Conservation (phyloP, 2,329 filamentous ascomycete genomes). For the Penicillium digitatum region DNA sequence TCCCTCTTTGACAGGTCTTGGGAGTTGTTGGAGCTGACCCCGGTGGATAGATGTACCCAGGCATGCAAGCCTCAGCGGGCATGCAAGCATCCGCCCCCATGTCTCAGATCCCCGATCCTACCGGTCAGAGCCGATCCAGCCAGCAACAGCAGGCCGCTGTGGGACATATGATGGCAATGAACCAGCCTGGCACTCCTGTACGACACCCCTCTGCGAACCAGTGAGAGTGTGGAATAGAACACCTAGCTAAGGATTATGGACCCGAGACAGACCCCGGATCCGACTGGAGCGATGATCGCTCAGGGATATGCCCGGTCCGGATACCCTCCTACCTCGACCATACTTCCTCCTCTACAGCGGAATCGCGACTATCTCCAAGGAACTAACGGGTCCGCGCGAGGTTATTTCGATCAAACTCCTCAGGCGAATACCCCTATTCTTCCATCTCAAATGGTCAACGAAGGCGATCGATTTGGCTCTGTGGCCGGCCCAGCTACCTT, state of each 20-base stretch:
- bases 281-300: conserved; percentile 36
- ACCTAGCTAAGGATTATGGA: conserved; percentile 30
- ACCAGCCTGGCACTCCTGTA: conserved; percentile 39
- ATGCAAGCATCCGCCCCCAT: conserved; percentile 33
- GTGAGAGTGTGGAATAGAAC: conserved; percentile 21
- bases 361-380: conserved; percentile 31
- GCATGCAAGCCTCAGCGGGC: conserved; percentile 21
- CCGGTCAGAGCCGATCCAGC: conserved; percentile 30
- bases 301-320: conserved; percentile 35
- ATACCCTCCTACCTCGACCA: conserved; percentile 33
- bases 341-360: conserved; percentile 36
- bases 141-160: conserved; percentile 34
- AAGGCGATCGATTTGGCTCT: conserved; percentile 33
- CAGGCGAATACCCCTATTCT: conserved; percentile 34
- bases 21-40: neutral
- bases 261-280: conserved; percentile 32
- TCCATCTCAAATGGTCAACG: conserved; percentile 34
- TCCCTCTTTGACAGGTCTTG: neutral
- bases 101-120: conserved; percentile 35
- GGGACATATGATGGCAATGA: conserved; percentile 37
- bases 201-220: conserved; percentile 27
- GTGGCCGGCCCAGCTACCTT: conserved; percentile 26
- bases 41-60: conserved; percentile 32
- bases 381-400: conserved; percentile 26
- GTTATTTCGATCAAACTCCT: conserved; percentile 34